Evolutionary conservation across 495 filamentous ascomycete genomes (phyloP).

Genomic region (Talaromyces ruber): DNA sequence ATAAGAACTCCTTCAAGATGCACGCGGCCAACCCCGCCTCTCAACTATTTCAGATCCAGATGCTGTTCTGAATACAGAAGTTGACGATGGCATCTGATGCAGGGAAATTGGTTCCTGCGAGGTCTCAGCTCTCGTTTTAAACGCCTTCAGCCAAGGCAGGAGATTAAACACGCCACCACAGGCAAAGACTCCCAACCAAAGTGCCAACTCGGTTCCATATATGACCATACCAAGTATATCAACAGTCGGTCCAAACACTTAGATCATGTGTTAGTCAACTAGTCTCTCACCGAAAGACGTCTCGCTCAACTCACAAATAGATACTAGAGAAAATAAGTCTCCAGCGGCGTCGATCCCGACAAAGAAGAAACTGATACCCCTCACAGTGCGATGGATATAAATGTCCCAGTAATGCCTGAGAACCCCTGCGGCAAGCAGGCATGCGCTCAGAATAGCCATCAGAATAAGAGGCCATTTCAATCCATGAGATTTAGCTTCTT

Average conservation of each 20-base stretch:
- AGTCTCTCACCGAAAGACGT: neutral
- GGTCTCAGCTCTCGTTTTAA: constrained; percentile 9
- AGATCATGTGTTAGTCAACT: constrained; percentile 6
- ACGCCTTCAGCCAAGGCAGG: constrained; percentile 36
- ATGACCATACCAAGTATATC: constrained; percentile 52
- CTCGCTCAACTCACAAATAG: constrained; percentile 28
- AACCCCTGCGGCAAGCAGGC: constrained; percentile 46
- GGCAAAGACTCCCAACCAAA: constrained; percentile 56
- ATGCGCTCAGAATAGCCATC: constrained; percentile 53
- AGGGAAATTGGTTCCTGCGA: constrained; percentile 22
- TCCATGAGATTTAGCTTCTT: constrained; percentile 23
- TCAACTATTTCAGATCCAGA: constrained; percentile 22
- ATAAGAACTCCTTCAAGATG: neutral
- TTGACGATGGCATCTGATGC: constrained; percentile 46
- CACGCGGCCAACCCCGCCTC: constrained; percentile 11
- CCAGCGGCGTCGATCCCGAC: constrained; percentile 56
- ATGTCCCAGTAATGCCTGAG: constrained; percentile 52
- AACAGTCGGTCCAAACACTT: constrained; percentile 45
- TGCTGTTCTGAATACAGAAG: constrained; percentile 46
- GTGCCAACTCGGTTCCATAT: constrained; percentile 49
- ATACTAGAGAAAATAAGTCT: constrained; percentile 53
- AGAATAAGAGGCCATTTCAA: constrained; percentile 45
- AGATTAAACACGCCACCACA: constrained; percentile 53
- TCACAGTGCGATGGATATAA: constrained; percentile 47
- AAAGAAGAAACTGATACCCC: constrained; percentile 59